phyloP scores from a whole-genome alignment of 352 stramenopile species.

The Pythium coloratum region DNA sequence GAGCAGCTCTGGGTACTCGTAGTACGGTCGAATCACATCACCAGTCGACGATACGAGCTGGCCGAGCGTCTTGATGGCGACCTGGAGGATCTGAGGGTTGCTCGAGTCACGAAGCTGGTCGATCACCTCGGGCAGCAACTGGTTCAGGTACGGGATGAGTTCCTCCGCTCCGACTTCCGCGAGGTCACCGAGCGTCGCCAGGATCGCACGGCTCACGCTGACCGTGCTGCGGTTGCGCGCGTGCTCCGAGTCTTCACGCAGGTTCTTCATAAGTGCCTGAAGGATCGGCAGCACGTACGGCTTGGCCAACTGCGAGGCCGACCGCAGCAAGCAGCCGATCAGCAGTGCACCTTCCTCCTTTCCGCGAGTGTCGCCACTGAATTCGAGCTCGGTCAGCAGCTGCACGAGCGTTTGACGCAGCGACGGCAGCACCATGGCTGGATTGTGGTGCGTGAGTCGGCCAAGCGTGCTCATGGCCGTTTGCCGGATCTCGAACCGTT shows the following conservation, averaged over 20 bases:
- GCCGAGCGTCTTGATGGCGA: slow-evolving; percentile 84
- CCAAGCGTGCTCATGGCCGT: slow-evolving; percentile 88
- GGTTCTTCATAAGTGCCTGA: slow-evolving; percentile 85
- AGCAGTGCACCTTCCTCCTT: slow-evolving; percentile 85
- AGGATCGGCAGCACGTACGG: slow-evolving; percentile 86
- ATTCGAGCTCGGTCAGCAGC: slow-evolving; percentile 84
- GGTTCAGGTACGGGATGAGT: slow-evolving; percentile 79
- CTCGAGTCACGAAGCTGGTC: slow-evolving; percentile 84
- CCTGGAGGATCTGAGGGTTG: slow-evolving; percentile 83
- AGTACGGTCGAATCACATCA: slow-evolving; percentile 82
- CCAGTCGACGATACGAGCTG: slow-evolving; percentile 82
- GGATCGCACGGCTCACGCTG: slow-evolving; percentile 82
- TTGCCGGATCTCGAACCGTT: slow-evolving; percentile 87
- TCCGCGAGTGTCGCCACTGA: slow-evolving; percentile 74
- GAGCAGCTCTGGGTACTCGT: slow-evolving; percentile 83
- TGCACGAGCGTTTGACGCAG: slow-evolving; percentile 85
- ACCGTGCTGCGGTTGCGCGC: slow-evolving; percentile 75
- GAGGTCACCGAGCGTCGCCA: slow-evolving; percentile 80
- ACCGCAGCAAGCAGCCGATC: slow-evolving; percentile 78
- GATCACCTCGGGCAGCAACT: slow-evolving; percentile 86
- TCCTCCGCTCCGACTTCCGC: slow-evolving; percentile 77
- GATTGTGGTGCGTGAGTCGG: slow-evolving; percentile 84
- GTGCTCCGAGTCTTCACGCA: slow-evolving; percentile 78
- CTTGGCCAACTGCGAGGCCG: slow-evolving; percentile 74
- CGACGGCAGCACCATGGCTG: slow-evolving; percentile 75